phyloP scores from a whole-genome alignment of 129 eudicot species.

The Lactuca saligna region DNA sequence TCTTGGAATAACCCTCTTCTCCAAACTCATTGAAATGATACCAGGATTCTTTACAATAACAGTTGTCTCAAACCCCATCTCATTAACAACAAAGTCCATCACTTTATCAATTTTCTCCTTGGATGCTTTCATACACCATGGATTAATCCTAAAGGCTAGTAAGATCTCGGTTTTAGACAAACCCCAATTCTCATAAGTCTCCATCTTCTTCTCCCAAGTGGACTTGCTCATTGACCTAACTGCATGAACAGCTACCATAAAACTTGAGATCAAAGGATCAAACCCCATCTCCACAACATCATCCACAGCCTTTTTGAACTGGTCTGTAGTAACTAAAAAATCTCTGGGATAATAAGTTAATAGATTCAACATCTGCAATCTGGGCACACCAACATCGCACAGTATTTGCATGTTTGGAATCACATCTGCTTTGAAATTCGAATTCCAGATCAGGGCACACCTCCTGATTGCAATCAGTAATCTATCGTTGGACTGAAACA shows the following conservation, averaged over 20 bases:
- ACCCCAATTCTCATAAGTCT: slow-evolving; percentile 37
- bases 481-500: too few relatives aligned
- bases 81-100: too few relatives aligned
- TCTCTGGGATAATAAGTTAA: background rate
- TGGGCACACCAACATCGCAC: slow-evolving; percentile 8
- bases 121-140: too few relatives aligned
- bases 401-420: background rate
- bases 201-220: slow-evolving; percentile 38
- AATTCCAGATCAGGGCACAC: too few relatives aligned
- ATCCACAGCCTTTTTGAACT: slow-evolving; percentile 2
- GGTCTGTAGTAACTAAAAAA: background rate
- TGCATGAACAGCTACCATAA: slow-evolving; percentile 8
- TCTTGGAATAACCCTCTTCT: too few relatives aligned
- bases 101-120: too few relatives aligned
- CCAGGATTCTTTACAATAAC: too few relatives aligned
- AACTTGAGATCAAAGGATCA: background rate
- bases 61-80: too few relatives aligned
- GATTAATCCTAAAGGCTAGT: too few relatives aligned
- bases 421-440: too few relatives aligned
- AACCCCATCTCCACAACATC: slow-evolving; percentile 17
- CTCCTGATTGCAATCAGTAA: too few relatives aligned
- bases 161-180: slow-evolving; percentile 1
- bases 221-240: slow-evolving; percentile 14
- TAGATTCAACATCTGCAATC: background rate
- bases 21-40: too few relatives aligned